phyloP scores from a whole-genome alignment of 2,329 filamentous ascomycete species.

The Fusarium oxysporum region DNA sequence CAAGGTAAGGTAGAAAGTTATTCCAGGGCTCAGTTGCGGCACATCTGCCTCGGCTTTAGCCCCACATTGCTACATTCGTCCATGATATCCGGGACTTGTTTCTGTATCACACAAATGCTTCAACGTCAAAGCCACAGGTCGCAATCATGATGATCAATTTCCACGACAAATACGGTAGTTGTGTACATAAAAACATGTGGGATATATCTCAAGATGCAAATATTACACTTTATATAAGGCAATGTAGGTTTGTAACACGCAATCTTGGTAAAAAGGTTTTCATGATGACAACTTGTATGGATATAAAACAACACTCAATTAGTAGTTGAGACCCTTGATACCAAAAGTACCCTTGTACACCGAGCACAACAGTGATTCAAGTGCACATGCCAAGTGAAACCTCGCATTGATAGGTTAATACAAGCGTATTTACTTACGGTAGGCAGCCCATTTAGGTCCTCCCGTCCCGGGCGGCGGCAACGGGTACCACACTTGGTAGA shows the following conservation, averaged over 20 bases:
- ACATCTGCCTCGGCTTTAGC: conserved; percentile 16
- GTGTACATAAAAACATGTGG: background rate
- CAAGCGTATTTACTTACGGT: background rate
- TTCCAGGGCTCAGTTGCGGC: background rate
- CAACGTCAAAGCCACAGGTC: conserved; percentile 16
- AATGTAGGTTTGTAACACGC: background rate
- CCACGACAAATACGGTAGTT: background rate
- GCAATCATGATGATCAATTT: conserved; percentile 27
- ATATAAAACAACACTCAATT: background rate
- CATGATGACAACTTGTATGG: conserved; percentile 15
- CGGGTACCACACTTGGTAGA: conserved; percentile 28
- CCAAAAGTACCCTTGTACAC: conserved; percentile 1
- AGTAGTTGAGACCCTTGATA: background rate
- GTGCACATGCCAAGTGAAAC: conserved; percentile 15
- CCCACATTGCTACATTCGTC: conserved; percentile 24
- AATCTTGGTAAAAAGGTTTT: background rate
- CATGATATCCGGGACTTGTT: conserved; percentile 19
- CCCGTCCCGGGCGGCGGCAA: conserved; percentile 4
- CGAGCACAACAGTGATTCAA: background rate
- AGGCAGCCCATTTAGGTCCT: background rate
- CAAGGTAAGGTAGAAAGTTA: background rate
- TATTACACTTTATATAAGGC: background rate
- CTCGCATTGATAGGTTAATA: conserved; percentile 18
- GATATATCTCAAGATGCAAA: background rate
- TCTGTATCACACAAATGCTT: conserved; percentile 18